Evolutionary conservation across 805 yeast genomes (phyloP), one percentile per base, ranked within the genome.

Genomic region (Pichia nakasei): DNA sequence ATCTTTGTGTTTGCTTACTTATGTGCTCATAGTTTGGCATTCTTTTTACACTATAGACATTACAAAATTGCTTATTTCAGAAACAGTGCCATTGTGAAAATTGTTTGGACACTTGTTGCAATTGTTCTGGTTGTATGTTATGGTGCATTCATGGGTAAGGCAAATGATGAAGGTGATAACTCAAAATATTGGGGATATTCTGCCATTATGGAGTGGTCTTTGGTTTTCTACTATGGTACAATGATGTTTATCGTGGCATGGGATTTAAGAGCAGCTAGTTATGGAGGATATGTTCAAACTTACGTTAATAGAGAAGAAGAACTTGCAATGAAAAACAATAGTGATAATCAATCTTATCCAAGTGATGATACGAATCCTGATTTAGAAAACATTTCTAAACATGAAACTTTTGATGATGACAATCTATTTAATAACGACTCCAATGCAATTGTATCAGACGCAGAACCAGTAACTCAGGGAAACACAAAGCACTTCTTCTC

Each of bases 181-280:
- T 67, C 69, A 22, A 54, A 64, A 8, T 55, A 64, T 33, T 67
- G 72, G 49, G 73, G 73, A 4, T 66, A 72, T 27, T 70, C 80
- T 35, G 88, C 88, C 0, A 66, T 70, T 19, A 77, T 83, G 57
- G 97, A 91, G 63, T 91, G 97, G 97, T 58, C 80, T 3, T 63
- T 89, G 36, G 80, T 91, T n/a, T 89, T 80, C 63, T 80, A 85
- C 78, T 89, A 84, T 58, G 93, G 95, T 3, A 54, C 81, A 29
- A 68, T 84, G 48, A 74, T 81, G 50, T 56, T 81, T 4, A 64
- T 80, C 45, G 69, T 89, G 60, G 66, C 83, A 2, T 70, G 75
- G 47, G 97, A 91, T 58, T 70, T 88, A 39, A 67, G 54, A 33
- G 42, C 49, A 19, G 46, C 46, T 22, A 49, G 48, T 19, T 48